Evolutionary conservation across 805 yeast genomes (phyloP).

Genomic region (Schwanniomyces polymorphus): DNA sequence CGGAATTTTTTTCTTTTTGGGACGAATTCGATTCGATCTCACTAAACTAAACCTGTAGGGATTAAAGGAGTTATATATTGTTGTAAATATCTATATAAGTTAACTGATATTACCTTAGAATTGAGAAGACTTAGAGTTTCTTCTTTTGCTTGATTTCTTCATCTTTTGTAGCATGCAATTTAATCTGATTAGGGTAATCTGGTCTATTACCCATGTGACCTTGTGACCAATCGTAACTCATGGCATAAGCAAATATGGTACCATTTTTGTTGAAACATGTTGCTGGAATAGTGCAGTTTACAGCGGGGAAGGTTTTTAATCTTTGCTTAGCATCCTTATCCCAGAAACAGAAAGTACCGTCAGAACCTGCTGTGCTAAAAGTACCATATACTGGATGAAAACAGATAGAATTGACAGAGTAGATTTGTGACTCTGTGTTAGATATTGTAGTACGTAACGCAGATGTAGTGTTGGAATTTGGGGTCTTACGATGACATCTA

Average conservation of each 20-base stretch:
- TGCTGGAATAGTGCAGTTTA: slow-evolving; percentile 68
- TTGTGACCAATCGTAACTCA: slow-evolving; percentile 94
- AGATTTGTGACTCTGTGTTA: slow-evolving; percentile 59
- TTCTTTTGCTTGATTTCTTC: slow-evolving; percentile 75
- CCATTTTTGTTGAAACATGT: slow-evolving; percentile 84
- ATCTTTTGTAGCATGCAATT: slow-evolving; percentile 82
- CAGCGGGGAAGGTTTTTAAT: slow-evolving; percentile 72
- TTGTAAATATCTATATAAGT: background rate
- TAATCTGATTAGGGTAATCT: slow-evolving; percentile 71
- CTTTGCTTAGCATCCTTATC: slow-evolving; percentile 91
- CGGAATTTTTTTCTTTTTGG: background rate
- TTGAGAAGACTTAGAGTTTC: slow-evolving; percentile 13
- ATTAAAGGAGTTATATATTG: background rate
- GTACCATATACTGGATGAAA: slow-evolving; percentile 93
- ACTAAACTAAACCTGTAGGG: background rate
- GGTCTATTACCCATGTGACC: slow-evolving; percentile 79
- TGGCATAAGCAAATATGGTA: slow-evolving; percentile 82
- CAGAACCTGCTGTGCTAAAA: slow-evolving; percentile 91
- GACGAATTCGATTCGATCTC: background rate
- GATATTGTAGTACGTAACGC: slow-evolving; percentile 24
- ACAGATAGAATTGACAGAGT: slow-evolving; percentile 73
- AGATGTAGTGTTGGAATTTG: slow-evolving; percentile 28
- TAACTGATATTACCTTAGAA: background rate
- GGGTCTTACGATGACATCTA: slow-evolving; percentile 84
- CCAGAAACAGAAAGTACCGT: slow-evolving; percentile 94